Evolutionary conservation across 176 grass and related monocot genomes (phyloP).

Genomic region (Carex kokanica): DNA sequence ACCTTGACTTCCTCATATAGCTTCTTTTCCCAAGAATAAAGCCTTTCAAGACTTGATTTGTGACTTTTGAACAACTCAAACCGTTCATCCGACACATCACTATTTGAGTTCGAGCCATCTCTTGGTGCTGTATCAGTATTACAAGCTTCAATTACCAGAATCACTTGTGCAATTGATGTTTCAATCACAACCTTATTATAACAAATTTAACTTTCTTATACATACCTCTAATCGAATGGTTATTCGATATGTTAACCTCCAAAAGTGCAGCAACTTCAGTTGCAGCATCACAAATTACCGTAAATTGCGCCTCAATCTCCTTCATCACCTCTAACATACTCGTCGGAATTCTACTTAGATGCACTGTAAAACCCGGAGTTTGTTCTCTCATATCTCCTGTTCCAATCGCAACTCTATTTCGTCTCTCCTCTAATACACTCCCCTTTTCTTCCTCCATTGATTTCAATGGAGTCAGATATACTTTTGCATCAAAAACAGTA

Average conservation of each 20-base stretch:
- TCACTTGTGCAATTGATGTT: too few species aligned
- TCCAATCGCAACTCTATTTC: constrained; percentile 30
- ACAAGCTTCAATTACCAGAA: too few species aligned
- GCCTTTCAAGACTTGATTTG: constrained; percentile 70
- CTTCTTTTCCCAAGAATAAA: constrained; percentile 90
- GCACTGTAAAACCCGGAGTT: constrained; percentile 61
- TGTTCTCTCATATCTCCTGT: constrained; percentile 41
- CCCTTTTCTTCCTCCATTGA: constrained; percentile 23
- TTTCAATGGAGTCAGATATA: constrained; percentile 47
- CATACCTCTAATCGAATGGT: constrained; percentile 29
- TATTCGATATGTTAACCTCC: constrained; percentile 37
- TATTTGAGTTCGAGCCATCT: not conserved
- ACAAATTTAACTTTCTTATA: not conserved
- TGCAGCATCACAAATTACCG: constrained; percentile 40
- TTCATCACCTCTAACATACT: constrained; percentile 74
- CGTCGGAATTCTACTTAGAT: constrained; percentile 46
- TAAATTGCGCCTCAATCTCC: constrained; percentile 56
- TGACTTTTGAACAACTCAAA: constrained; percentile 79
- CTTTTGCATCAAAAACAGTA: constrained; percentile 28
- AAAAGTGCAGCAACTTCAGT: constrained; percentile 53
- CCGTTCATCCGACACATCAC: constrained; percentile 48
- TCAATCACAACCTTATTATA: too few species aligned
- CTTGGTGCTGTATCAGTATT: too few species aligned
- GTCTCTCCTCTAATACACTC: constrained; percentile 34
- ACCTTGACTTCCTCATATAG: constrained; percentile 90